phyloP scores from a whole-genome alignment of 192 early-diverging fungal species.

The Linnemannia zychae region DNA sequence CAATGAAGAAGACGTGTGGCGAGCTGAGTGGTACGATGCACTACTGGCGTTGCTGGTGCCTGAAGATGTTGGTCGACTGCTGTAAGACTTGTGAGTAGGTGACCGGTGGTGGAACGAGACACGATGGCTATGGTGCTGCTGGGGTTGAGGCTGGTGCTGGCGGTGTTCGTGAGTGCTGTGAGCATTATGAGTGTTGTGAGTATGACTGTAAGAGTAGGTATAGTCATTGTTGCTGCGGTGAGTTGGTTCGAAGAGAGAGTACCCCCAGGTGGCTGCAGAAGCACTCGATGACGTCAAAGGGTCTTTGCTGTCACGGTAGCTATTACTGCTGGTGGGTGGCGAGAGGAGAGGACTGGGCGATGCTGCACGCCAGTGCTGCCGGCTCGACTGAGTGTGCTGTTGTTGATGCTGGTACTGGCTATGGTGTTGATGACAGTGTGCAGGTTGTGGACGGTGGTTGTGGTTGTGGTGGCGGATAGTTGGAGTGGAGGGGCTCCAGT shows the following conservation, averaged over 20 bases:
- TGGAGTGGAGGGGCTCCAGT: constrained; percentile 46
- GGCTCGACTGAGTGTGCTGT: neutral
- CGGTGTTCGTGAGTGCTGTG: neutral
- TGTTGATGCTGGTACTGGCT: neutral
- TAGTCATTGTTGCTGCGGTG: neutral
- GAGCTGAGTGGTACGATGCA: neutral
- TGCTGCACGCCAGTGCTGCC: neutral
- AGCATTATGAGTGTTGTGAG: neutral
- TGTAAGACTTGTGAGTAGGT: neutral
- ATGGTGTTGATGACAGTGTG: too few species aligned
- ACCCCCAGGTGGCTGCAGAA: constrained; percentile 24
- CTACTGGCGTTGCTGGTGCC: neutral
- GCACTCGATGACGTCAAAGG: neutral
- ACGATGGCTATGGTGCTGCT: constrained; percentile 6
- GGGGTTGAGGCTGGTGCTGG: neutral
- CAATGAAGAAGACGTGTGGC: constrained; percentile 7
- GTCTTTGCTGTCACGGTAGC: neutral
- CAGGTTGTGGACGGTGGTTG: too few species aligned
- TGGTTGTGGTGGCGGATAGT: neutral
- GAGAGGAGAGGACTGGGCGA: neutral
- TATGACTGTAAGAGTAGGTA: neutral
- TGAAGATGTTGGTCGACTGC: neutral
- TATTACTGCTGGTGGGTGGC: neutral
- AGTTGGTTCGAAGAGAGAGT: constrained; percentile 27
- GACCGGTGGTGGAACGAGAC: neutral